Evolutionary conservation across 2,329 filamentous ascomycete species (phyloP), one percentile per base, ranked within the genome.

Genomic region (Fusarium sp.): DNA sequence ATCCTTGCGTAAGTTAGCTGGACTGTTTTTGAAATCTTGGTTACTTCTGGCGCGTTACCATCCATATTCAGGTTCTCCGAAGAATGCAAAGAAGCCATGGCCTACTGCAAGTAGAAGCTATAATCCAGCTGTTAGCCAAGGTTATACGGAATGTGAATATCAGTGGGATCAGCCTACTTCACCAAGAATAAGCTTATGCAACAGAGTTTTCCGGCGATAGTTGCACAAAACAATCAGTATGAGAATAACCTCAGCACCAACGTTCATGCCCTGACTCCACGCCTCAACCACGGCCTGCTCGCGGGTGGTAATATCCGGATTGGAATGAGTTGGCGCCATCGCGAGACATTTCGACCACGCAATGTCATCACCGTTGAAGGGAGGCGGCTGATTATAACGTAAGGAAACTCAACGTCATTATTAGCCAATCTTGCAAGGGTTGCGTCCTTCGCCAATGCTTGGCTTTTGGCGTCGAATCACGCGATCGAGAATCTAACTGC

Each of bases 161-260:
- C 8, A n/a, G 22, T 7, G n/a, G 7, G 2, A 50, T 52, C 19
- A 22, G 50, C 53, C 38, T 19, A 63, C 60, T 42, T 67, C 65
- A 39, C 64, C 33, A 6, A 67, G 47, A 60, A 67, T 65, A 13
- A 67, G 64, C 22, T 67, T 67, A 36, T 67, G 65, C 21, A 67
- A 28, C 21, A 68, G 39, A 15, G 59, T 53, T 11, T 65, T 68
- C 11, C 15, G 49, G 2, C 65, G 47, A 33, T 68, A 67, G 33
- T 67, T 67, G 36, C 65, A 67, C 26, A 67, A 36, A 10, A 67
- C 58, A 9, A 67, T 6, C 2, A 67, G 10, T 3, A 67, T 39
- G 7, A 67, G 58, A 3, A 67, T 33, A 2, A 60, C 21, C 10
- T 65, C 31, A 1, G 52, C 64, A 6, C 65, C 65, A 5, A 67